Evolutionary conservation across 768 basidiomycete genomes (phyloP), one percentile per base, ranked within the genome.

Genomic region (Suillus bovinus): DNA sequence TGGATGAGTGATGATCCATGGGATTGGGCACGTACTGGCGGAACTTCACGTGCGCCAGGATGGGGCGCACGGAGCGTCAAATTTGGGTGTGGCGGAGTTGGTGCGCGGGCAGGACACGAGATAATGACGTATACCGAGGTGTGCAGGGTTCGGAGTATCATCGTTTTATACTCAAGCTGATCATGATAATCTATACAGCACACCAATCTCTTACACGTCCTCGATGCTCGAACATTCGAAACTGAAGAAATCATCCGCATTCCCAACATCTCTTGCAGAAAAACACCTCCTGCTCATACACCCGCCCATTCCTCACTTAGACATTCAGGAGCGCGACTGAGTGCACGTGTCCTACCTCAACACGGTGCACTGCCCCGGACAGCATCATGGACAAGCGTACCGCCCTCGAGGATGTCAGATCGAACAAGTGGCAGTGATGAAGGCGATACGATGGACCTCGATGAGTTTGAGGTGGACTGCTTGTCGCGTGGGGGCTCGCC

Each of bases 121-220:
- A 73, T 95, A 1, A 85, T 96, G 84, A 87, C 86, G 0, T 97
- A 95, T 75, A 93, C 94, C 17, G 94, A 96, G 86, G 93, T 94
- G 64, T 60, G 84, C 63, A 9, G 17, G 16, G 33, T 50, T 29
- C 16, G 17, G 16, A 50, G 49, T 49, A 31, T 63, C 3, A 2
- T 31, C n/a, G 10, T 39, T 5, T 38, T 59, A 20, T 36, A 24
- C 8, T 55, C 36, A 27, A 38, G 24, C 52, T 55, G 33, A 53
- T 62, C 55, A 56, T 68, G 27, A 73, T 64, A 14, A 55, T 53
- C 24, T 22, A 54, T 20, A 24, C 67, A 95, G 91, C 94, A 96
- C 71, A 91, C 91, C 2, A 88, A 84, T 34, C 74, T 90, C 41
- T 72, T 96, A 9, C 95, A 97, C 69, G 80, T 96, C 61, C 79